Evolutionary conservation across 495 filamentous ascomycete species (phyloP), one percentile per base, ranked within the genome.

Genomic region (Achaetomiella virescens): DNA sequence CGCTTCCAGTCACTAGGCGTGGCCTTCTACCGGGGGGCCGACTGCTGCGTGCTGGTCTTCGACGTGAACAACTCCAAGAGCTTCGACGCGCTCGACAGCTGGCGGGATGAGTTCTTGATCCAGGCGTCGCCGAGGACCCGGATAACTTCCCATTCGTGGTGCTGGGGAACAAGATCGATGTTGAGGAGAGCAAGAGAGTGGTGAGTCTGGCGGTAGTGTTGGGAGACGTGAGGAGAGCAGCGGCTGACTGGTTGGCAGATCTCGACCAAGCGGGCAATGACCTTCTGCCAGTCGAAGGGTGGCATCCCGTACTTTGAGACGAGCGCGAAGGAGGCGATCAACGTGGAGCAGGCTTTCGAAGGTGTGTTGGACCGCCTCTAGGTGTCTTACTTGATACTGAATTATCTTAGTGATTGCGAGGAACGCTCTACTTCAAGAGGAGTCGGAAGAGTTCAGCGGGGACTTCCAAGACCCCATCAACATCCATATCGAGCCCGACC

Each of bases 1-100:
- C 84, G 93, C 49, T 99, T 99, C 67, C 93, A 99, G 71, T 97
- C 91, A 29, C 76, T 99, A 55, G 93, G 95, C 56, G 93, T 99
- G 22, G 93, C 93, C 29, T 99, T 99, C 77, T 99, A 99, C 73
- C 83, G 93, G 57, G 93, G 93, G 58, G 93, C 93, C 57, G 93
- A 99, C 75, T 99, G 93, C 81, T 99, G 93, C 72, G 93, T 99
- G 35, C 76, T 99, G 27, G 93, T 97, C 24, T 99, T 91, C 74
- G 93, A 99, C 68, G 93, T 99, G 67, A 99, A 97, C 74, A 97
- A 97, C 71, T 87, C 91, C 38, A 97, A 97, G 81, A 95, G 89
- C 70, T 99, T 99, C 70, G 93, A 99, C 72, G 92, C 92, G 11
- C 81, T 99, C 33, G 95, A 99, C 66, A 95, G 89, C 75, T 99